Evolutionary conservation across 495 filamentous ascomycete genomes (phyloP).

Genomic region (Darksidea phi): DNA sequence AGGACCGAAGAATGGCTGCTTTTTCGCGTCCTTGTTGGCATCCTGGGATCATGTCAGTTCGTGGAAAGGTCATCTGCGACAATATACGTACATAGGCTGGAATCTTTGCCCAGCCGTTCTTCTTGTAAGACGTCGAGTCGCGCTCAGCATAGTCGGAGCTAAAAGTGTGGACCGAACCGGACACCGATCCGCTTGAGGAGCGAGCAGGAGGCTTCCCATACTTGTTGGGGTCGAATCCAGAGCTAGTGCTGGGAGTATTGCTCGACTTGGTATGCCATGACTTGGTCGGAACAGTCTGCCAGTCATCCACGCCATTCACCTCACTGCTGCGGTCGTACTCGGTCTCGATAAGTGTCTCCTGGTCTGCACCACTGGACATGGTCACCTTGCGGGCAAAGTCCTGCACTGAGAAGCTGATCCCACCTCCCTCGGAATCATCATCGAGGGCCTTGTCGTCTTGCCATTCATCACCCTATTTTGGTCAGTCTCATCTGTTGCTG

Average conservation of each 20-base stretch:
- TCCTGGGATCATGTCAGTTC: conserved; percentile 15
- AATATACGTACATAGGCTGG: conserved; percentile 23
- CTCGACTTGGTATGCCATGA: conserved; percentile 18
- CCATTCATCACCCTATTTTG: background rate
- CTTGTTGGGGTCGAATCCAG: conserved; percentile 19
- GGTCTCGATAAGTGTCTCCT: conserved; percentile 6
- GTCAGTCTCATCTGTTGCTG: background rate
- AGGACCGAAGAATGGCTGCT: background rate
- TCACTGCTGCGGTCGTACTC: conserved; percentile 8
- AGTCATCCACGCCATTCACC: conserved; percentile 3
- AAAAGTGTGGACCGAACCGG: conserved; percentile 5
- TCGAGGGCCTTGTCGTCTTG: background rate
- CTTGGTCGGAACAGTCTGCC: conserved; percentile 15
- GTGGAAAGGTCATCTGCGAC: background rate
- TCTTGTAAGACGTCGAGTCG: background rate
- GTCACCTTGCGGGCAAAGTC: background rate
- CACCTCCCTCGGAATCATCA: conserved; percentile 5
- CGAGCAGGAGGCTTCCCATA: conserved; percentile 22
- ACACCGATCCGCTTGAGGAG: conserved; percentile 1
- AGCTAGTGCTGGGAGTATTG: background rate
- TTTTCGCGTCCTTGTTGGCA: background rate
- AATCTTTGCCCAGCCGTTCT: conserved; percentile 24
- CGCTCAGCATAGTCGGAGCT: conserved; percentile 15
- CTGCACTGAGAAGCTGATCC: conserved; percentile 5
- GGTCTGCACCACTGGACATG: background rate